These are phyloP conservation scores for Globisporangium alternatum DNA, from an alignment of 352 stramenopile species.

Conservation along the genomic window DNA sequence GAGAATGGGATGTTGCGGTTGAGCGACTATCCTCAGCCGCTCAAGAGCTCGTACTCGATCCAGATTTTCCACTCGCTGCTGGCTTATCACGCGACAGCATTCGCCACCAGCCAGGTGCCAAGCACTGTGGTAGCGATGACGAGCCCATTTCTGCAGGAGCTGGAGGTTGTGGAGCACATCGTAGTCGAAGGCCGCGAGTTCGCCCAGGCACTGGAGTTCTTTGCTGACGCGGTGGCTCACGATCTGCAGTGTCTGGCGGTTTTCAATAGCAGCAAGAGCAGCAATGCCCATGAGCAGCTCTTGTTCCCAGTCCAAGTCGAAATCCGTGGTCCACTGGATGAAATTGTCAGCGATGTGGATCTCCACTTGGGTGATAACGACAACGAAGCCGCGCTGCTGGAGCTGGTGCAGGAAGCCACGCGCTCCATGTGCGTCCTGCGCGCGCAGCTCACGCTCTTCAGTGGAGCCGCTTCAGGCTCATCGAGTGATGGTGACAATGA, in stretches of 20 bases:
- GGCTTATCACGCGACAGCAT: slow-evolving; percentile 25
- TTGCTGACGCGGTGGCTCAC: slow-evolving; percentile 32
- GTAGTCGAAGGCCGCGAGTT: slow-evolving; percentile 36
- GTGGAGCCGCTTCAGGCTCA: background rate
- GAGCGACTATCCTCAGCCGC: slow-evolving; percentile 24
- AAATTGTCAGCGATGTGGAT: background rate
- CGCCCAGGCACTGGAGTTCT: slow-evolving; percentile 32
- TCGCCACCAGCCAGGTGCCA: background rate
- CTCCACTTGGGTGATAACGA: slow-evolving; percentile 17
- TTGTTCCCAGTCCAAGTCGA: background rate
- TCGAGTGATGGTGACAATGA: background rate
- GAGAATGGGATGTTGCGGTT: slow-evolving; percentile 19
- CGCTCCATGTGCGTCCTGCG: slow-evolving; percentile 19
- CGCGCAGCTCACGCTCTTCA: background rate
- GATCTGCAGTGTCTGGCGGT: slow-evolving; percentile 30
- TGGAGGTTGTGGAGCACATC: slow-evolving; percentile 40
- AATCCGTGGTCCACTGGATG: background rate
- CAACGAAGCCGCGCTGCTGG: slow-evolving; percentile 11
- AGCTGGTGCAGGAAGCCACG: slow-evolving; percentile 23
- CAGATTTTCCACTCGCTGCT: slow-evolving; percentile 26
- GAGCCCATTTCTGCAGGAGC: background rate
- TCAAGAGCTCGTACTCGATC: slow-evolving; percentile 41
- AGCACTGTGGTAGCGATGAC: background rate
- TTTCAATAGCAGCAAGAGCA: background rate
- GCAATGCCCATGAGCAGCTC: background rate